Evolutionary conservation across 306 rosid species (phyloP), one percentile per base, ranked within the genome.

Genomic region (Inga oerstediana): DNA sequence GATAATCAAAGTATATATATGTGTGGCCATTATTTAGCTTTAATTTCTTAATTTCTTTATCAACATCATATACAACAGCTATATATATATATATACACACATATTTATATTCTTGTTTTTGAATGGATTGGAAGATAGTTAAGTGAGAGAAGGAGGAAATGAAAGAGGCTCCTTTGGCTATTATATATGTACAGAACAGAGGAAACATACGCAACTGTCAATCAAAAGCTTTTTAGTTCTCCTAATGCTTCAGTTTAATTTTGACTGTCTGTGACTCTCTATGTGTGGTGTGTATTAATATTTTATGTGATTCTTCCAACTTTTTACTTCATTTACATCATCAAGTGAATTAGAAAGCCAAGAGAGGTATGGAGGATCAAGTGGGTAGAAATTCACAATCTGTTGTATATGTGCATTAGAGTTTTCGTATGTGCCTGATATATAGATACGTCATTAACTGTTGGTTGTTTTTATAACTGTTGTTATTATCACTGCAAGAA

Each of bases 101-200:
- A 27, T 27, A 1, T 64, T 11, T 30, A 12, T 39, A 19, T 70
- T 10, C 10, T 32, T 65, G 43, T 14, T 32, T 65, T 6, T 32
- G 11, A 32, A 32, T 39, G 85, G 79, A 87, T 37, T 39, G 85
- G 75, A 74, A 75, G 10, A 32, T 48, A 80, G 54, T 75, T 76
- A 52, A 52, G 20, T 52, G 59, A 52, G 83, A 68, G 72, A 81
- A 80, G 82, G 85, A 67, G 83, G 85, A 67, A 4, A 17, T 52
- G 0, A 86, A 85, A 67, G 84, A 87, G 81, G 75, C 34, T 80
- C 58, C 75, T 58, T 52, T 70, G 62, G 77, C 87, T 79, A 48
- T 30, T 24, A 64, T 90, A 88, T 87, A 90, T 90, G 89, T 88
- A 90, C 92, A 89, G 89, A 79, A 90, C 90, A 88, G 85, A 79